Percentiles rank a stretch among this genome's conserved stretches.
These are phyloP conservation scores for Pythium scleroteichum DNA, from an alignment of 352 stramenopile species.

Conservation along the genomic window DNA sequence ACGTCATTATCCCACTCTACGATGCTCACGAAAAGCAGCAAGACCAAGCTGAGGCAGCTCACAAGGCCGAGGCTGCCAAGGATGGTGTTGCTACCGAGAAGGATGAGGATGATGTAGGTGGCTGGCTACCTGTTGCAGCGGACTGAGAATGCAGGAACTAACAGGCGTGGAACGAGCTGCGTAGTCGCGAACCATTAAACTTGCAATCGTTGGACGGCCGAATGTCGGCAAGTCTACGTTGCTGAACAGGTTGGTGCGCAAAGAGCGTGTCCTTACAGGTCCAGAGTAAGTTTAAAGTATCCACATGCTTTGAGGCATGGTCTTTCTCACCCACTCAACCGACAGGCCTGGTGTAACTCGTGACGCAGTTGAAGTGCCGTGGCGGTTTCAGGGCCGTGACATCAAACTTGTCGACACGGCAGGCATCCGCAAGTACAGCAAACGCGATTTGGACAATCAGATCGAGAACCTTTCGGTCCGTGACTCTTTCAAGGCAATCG, in stretches of 20 bases:
- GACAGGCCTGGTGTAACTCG: conserved; percentile 78
- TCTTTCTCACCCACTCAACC: too few species aligned
- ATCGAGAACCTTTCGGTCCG: conserved; percentile 86
- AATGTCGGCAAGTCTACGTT: conserved; percentile 85
- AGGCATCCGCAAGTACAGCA: conserved; percentile 82
- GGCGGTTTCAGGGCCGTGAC: conserved; percentile 66
- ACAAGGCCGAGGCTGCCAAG: conserved; percentile 18
- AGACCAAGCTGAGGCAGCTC: conserved; percentile 28
- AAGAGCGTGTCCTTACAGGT: conserved; percentile 77
- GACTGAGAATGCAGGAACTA: too few species aligned
- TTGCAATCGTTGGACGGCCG: conserved; percentile 76
- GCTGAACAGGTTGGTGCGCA: conserved; percentile 81
- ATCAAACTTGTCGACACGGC: conserved; percentile 85
- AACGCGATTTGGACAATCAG: conserved; percentile 80
- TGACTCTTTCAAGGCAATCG: conserved; percentile 78
- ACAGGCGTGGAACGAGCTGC: not conserved
- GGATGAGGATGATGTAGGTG: conserved; percentile 60
- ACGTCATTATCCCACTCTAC: conserved; percentile 72
- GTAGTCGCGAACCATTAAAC: conserved; percentile 65
- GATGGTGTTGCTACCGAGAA: conserved; percentile 31
- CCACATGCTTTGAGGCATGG: too few species aligned
- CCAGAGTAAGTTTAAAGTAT: conserved; percentile 59
- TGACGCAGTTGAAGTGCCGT: conserved; percentile 80
- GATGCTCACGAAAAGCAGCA: conserved; percentile 64
- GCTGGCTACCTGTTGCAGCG: not conserved